Evolutionary conservation across 2,329 filamentous ascomycete species (phyloP).

Genomic region (Tolypocladium guangdongense): DNA sequence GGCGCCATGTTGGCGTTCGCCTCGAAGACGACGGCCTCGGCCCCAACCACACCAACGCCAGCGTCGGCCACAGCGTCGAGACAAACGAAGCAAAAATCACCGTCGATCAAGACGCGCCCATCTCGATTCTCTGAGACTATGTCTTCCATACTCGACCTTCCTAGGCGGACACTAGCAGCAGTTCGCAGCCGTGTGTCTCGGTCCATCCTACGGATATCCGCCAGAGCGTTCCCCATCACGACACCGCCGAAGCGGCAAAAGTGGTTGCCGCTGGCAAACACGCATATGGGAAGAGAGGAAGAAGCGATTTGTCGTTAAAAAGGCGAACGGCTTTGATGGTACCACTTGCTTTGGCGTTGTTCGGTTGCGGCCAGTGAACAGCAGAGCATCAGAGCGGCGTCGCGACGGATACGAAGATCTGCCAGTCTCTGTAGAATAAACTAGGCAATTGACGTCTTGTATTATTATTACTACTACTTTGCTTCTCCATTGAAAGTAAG

Average conservation of each 20-base stretch:
- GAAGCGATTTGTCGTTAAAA: background rate
- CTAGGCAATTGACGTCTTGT: background rate
- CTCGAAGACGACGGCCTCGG: background rate
- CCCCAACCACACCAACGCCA: background rate
- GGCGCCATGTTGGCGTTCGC: background rate
- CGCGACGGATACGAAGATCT: background rate
- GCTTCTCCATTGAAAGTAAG: no score
- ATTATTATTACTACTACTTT: background rate
- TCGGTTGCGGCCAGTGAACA: background rate
- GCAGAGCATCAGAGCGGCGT: background rate
- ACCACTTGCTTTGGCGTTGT: background rate
- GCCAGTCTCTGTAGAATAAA: background rate
- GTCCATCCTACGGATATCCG: background rate
- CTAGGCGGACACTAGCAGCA: background rate
- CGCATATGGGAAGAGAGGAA: background rate
- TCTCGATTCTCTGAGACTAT: background rate
- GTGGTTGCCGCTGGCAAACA: no score
- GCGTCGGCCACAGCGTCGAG: background rate
- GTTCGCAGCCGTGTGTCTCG: background rate
- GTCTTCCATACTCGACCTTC: background rate
- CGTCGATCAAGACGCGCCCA: background rate
- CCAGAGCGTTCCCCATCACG: background rate
- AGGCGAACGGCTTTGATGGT: background rate
- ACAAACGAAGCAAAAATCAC: background rate
- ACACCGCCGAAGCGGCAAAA: background rate